These are phyloP conservation scores for Pisolithus orientalis DNA, from an alignment of 768 basidiomycete species.

Conservation along the genomic window DNA sequence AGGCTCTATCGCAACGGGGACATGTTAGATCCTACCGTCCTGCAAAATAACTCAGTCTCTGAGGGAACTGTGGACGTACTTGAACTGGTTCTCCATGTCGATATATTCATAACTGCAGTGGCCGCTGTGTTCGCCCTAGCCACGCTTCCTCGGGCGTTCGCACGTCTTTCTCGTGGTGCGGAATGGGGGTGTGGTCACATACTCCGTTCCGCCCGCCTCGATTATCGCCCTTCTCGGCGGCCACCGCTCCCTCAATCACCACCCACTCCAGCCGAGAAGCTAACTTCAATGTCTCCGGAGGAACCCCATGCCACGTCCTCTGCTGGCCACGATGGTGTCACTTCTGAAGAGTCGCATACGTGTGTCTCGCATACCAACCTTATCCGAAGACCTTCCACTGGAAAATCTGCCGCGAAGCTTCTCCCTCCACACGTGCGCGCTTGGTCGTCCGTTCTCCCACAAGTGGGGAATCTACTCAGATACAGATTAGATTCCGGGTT, in stretches of 20 bases:
- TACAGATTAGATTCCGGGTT: constrained; percentile 30
- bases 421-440: constrained; percentile 33
- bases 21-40: not conserved
- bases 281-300: constrained; percentile 4
- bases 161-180: constrained; percentile 43
- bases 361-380: constrained; percentile 21
- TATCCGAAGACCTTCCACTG: constrained; percentile 11
- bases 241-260: not conserved
- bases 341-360: constrained; percentile 23
- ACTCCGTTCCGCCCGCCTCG: constrained; percentile 27
- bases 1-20: not conserved
- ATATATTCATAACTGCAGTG: constrained; percentile 42
- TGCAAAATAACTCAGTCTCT: not conserved
- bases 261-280: not conserved
- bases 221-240: constrained; percentile 8
- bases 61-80: constrained; percentile 2
- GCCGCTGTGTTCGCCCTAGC: constrained; percentile 36
- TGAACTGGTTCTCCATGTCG: constrained; percentile 30
- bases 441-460: constrained; percentile 31
- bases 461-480: constrained; percentile 26
- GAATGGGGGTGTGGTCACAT: constrained; percentile 54
- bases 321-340: constrained; percentile 16
- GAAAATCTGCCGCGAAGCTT: constrained; percentile 2
- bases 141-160: constrained; percentile 44
- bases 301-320: constrained; percentile 12